A percentile compares a stretch with the other conserved stretches of the same genome.
Evolutionary conservation across 495 filamentous ascomycete species (phyloP).

Genomic region (Bathelium albidoporum): DNA sequence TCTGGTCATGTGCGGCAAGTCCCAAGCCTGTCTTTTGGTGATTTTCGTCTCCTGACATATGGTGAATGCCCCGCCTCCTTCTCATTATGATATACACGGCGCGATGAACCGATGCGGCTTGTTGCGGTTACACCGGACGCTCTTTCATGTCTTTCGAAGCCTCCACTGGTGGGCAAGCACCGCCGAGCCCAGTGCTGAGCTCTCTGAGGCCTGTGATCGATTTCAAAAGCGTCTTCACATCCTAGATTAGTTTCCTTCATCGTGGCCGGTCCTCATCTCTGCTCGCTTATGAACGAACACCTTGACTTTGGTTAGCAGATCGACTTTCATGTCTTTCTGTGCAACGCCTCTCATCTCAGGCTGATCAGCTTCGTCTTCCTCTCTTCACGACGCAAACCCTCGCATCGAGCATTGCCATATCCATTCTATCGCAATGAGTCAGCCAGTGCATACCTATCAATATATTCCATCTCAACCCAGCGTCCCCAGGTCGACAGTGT

Average conservation of each 20-base stretch:
- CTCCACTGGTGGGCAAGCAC: neutral
- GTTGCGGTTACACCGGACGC: neutral
- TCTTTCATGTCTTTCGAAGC: neutral
- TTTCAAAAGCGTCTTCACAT: neutral
- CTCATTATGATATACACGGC: neutral
- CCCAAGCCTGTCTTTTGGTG: no score
- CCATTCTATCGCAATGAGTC: neutral
- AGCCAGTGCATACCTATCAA: neutral
- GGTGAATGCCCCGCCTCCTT: neutral
- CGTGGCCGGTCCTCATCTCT: neutral
- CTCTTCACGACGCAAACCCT: neutral
- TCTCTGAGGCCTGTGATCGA: no score
- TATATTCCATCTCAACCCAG: slow-evolving; percentile 3
- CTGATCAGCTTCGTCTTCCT: neutral
- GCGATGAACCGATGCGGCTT: neutral
- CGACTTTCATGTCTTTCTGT: neutral
- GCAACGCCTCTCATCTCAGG: neutral
- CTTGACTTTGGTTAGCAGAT: neutral
- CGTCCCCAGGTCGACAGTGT: neutral
- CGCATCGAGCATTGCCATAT: neutral
- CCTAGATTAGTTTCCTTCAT: neutral
- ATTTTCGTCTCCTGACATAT: neutral
- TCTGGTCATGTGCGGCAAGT: no score
- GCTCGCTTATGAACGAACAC: neutral
- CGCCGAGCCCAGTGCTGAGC: no score